Evolutionary conservation across 2,329 filamentous ascomycete species (phyloP).

Genomic region (Ceratocystiopsis brevicomis): DNA sequence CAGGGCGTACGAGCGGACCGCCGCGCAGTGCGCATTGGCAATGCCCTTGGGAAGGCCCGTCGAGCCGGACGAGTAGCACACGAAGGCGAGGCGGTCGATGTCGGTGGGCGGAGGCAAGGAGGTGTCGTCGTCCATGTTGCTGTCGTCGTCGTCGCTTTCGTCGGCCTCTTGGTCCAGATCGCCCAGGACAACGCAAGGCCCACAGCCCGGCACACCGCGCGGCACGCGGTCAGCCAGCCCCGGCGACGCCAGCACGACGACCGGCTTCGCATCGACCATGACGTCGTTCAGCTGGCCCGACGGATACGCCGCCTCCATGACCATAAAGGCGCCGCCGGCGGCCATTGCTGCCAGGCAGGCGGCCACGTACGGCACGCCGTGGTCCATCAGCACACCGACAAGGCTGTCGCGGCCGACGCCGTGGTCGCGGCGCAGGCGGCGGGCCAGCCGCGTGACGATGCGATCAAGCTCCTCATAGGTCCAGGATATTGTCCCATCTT

Average conservation of each 20-base stretch:
- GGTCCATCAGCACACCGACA: conserved; percentile 56
- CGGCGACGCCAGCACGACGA: conserved; percentile 48
- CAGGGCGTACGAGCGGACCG: conserved; percentile 55
- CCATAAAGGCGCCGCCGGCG: conserved; percentile 62
- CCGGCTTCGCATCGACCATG: conserved; percentile 54
- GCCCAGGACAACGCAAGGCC: conserved; percentile 23
- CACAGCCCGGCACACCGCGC: conserved; percentile 40
- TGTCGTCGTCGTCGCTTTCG: neutral
- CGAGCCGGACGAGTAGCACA: conserved; percentile 64
- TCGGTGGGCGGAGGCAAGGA: conserved; percentile 45
- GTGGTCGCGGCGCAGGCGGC: conserved; percentile 38
- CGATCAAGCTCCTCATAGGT: conserved; percentile 57
- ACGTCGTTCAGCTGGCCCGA: conserved; percentile 56
- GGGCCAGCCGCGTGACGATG: conserved; percentile 45
- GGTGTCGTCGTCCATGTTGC: conserved; percentile 17
- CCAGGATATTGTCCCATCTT: conserved; percentile 47
- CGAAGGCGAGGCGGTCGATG: conserved; percentile 55
- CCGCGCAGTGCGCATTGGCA: conserved; percentile 56
- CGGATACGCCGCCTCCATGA: conserved; percentile 64
- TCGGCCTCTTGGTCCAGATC: neutral
- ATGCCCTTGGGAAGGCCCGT: conserved; percentile 70
- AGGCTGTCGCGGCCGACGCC: conserved; percentile 55
- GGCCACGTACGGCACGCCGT: conserved; percentile 63
- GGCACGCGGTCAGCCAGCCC: conserved; percentile 48
- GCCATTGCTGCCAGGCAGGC: conserved; percentile 60